Percentiles rank a stretch among this genome's conserved stretches.
Conservation (phyloP, 441 rosid genomes). For the Erodium chrysanthum region DNA sequence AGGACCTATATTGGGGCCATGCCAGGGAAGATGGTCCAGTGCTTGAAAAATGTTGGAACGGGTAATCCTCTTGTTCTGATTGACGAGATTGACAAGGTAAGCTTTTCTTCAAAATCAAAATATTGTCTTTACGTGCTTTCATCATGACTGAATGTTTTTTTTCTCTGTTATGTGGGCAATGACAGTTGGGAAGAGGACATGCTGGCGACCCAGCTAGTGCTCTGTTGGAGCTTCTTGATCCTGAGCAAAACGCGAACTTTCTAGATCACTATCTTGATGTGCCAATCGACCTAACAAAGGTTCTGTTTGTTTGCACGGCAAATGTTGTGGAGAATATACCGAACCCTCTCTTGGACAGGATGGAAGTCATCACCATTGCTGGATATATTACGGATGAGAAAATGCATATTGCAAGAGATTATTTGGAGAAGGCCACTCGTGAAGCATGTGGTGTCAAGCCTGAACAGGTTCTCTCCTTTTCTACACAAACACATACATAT, state of each 20-base stretch:
- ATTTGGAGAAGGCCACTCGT: constrained; percentile 65
- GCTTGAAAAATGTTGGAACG: constrained; percentile 88
- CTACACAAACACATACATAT: background rate
- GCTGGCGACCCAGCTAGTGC: constrained; percentile 94
- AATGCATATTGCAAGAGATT: constrained; percentile 85
- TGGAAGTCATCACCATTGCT: constrained; percentile 86
- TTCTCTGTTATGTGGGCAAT: constrained; percentile 8
- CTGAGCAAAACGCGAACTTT: constrained; percentile 92
- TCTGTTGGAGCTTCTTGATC: constrained; percentile 91
- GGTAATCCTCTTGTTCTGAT: constrained; percentile 91
- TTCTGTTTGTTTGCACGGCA: constrained; percentile 93
- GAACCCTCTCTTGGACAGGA: constrained; percentile 79
- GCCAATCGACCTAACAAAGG: constrained; percentile 87
- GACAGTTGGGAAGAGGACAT: constrained; percentile 80
- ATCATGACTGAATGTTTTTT: constrained; percentile 10
- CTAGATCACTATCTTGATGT: constrained; percentile 89
- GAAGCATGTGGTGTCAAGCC: constrained; percentile 90
- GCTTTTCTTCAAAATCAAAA: background rate
- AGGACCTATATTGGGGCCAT: constrained; percentile 87
- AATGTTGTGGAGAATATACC: constrained; percentile 78
- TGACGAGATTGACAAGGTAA: constrained; percentile 97
- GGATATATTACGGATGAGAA: constrained; percentile 98
- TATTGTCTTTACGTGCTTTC: background rate
- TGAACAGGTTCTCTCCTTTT: constrained; percentile 48
- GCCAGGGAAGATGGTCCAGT: constrained; percentile 99